Base-by-base conservation (phyloP, 208 protist genomes). In the Trypanosoma caninum region DNA sequence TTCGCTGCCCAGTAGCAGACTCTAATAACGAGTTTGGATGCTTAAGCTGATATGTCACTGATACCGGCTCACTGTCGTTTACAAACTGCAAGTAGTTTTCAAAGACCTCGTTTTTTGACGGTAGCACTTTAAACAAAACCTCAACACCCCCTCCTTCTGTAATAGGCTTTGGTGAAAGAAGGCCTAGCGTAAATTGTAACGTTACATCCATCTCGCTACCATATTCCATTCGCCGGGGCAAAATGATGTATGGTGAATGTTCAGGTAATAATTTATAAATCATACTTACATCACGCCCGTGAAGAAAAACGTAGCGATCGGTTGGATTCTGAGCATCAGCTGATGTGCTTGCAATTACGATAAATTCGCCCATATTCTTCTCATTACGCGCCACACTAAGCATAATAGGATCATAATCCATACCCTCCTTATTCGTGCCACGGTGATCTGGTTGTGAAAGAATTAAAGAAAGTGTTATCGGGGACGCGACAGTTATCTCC, bases 331-430 rank as follows among this genome's bases (percentile, higher is more conserved):
- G 68, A 16, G 74, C 65, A 55, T 82, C 80, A 3, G 59, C 65
- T 34, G 53, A 58, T 10, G 52, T 69, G 31, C 55, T 64, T 0
- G 37, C 42, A 3, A 63, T 31, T 0, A 65, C 42, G 3, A 61
- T 59, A 44, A 79, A 76, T 1, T 59, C 63, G 27, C 76, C 65
- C 0, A 48, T 33, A n/a, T 47, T 35, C 42, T 48, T 28, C 33
- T 59, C 30, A 50, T 56, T 38, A 25, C 60, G 58, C 5, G 73
- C 65, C 33, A 87, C 55, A 65, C 59, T 75, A 22, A 87, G 65
- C 71, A 83, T 72, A 25, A 87, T 59, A 7, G 76, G 68, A 18
- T 73, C 70, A 59, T 87, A 83, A 38, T 87, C 74, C 44, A 45
- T 27, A 7, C 40, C 30, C 22, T 46, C 61, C 28, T 58, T 44